A percentile compares a stretch with the other conserved stretches of the same genome.
These are phyloP conservation scores for Candida vartiovaarae DNA, from an alignment of 805 yeast genomes.

Conservation along the genomic window DNA sequence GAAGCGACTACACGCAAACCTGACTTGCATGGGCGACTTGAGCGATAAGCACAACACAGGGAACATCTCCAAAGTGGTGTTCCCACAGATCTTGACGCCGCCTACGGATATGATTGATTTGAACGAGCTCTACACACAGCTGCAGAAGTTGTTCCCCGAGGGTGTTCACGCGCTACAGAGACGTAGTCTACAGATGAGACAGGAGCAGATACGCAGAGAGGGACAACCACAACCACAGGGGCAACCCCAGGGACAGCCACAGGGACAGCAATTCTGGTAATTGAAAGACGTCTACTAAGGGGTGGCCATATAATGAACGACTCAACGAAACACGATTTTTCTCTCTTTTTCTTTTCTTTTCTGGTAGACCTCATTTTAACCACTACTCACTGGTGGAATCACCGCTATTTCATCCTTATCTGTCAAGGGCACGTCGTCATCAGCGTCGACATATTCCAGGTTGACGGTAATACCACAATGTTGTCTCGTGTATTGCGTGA, in stretches of 20 bases:
- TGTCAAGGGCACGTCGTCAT: not conserved
- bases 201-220: constrained; percentile 7
- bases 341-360: too few relatives aligned
- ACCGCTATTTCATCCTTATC: constrained; percentile 13
- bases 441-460: constrained; percentile 13
- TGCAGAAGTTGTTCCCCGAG: constrained; percentile 23
- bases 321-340: too few relatives aligned
- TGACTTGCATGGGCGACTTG: constrained; percentile 24
- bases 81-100: constrained; percentile 19
- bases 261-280: not conserved
- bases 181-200: constrained; percentile 10
- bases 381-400: constrained; percentile 20
- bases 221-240: constrained; percentile 6
- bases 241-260: constrained; percentile 1
- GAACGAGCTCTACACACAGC: constrained; percentile 17
- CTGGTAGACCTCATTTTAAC: too few relatives aligned
- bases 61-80: constrained; percentile 11
- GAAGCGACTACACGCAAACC: constrained; percentile 23
- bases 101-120: constrained; percentile 22
- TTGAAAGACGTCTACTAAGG: too few relatives aligned
- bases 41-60: constrained; percentile 19
- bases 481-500: constrained; percentile 3
- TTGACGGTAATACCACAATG: constrained; percentile 15
- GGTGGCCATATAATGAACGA: not conserved
- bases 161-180: constrained; percentile 19